A percentile compares a stretch with the other conserved stretches of the same genome.
phyloP scores from a whole-genome alignment of 345 rosid genomes.

The Euphorbia pulcherrima region DNA sequence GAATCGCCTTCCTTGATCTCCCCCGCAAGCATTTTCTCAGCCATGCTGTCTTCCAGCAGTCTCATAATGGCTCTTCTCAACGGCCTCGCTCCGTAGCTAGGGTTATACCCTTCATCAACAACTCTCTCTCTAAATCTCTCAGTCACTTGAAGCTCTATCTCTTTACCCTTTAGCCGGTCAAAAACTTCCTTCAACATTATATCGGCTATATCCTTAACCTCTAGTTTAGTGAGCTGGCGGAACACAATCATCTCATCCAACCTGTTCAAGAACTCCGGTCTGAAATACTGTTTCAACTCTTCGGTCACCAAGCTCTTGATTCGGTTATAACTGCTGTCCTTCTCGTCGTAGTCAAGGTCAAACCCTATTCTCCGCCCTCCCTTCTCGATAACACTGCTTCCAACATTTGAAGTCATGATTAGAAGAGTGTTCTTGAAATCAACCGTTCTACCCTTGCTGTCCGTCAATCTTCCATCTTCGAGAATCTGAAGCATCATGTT shows the following conservation, averaged over 20 bases:
- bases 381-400: slow-evolving; percentile 93
- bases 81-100: slow-evolving; percentile 96
- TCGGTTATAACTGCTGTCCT: slow-evolving; percentile 86
- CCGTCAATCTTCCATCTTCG: slow-evolving; percentile 94
- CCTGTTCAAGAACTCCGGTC: slow-evolving; percentile 94
- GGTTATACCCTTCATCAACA: slow-evolving; percentile 92
- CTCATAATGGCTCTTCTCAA: slow-evolving; percentile 94
- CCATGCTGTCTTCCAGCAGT: slow-evolving; percentile 94
- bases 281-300: slow-evolving; percentile 85
- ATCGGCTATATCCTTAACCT: slow-evolving; percentile 89
- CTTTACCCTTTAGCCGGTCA: slow-evolving; percentile 62
- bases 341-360: slow-evolving; percentile 83
- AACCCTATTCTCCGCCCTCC: slow-evolving; percentile 90
- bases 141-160: slow-evolving; percentile 89
- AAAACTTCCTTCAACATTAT: slow-evolving; percentile 93
- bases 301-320: slow-evolving; percentile 90
- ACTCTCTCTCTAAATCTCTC: slow-evolving; percentile 89
- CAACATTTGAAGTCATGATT: slow-evolving; percentile 96
- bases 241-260: slow-evolving; percentile 97
- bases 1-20: slow-evolving; percentile 94
- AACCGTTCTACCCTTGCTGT: slow-evolving; percentile 96
- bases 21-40: slow-evolving; percentile 94
- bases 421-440: slow-evolving; percentile 96
- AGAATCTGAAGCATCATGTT: slow-evolving; percentile 99
- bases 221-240: slow-evolving; percentile 81